Evolutionary conservation across 2,329 filamentous ascomycete genomes (phyloP).

Genomic region (Cladophialophora psammophila): DNA sequence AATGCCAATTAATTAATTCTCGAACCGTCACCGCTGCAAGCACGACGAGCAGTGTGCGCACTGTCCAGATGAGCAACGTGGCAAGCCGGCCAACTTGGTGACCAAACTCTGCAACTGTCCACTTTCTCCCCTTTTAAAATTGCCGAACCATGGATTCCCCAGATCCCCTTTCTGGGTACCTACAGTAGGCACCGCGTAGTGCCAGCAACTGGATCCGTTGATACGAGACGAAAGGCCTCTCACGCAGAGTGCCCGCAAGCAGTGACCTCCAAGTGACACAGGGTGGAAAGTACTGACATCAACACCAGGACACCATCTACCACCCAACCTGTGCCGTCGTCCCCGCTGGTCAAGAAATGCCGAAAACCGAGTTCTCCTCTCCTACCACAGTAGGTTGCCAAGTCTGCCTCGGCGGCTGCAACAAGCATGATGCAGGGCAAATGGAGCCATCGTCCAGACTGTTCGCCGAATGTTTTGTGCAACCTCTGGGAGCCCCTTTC

Average conservation of each 20-base stretch:
- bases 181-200: constrained; percentile 2
- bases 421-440: not conserved
- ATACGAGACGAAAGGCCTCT: not conserved
- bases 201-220: not conserved
- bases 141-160: not conserved
- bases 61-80: constrained; percentile 9
- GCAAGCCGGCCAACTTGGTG: constrained; percentile 11
- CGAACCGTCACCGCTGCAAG: not conserved
- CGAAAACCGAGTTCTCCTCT: constrained; percentile 3
- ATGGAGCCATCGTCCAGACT: not conserved
- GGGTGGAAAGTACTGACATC: not conserved
- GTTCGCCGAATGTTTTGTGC: not conserved
- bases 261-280: not conserved
- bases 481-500: not conserved
- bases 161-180: constrained; percentile 2
- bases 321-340: not conserved
- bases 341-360: not conserved
- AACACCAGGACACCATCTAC: not conserved
- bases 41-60: not conserved
- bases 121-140: constrained; percentile 10
- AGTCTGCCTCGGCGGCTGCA: not conserved
- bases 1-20: not conserved
- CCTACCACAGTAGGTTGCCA: not conserved
- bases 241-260: not conserved
- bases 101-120: not conserved